Evolutionary conservation across 495 filamentous ascomycete species (phyloP), one percentile per base, ranked within the genome.

Genomic region (Hamigera avellanea): DNA sequence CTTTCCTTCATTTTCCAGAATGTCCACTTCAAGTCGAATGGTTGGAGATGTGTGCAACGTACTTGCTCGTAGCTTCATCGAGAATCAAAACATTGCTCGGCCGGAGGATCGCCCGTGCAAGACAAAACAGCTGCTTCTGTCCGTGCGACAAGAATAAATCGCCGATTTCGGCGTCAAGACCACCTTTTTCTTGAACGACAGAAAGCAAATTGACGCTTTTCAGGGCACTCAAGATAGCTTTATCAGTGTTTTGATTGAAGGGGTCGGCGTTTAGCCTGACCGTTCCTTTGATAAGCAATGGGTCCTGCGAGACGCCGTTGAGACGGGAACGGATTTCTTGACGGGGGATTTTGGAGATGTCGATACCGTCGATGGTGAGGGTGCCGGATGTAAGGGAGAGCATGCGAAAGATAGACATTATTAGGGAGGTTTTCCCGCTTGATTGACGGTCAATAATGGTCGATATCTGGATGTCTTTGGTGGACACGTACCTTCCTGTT

Each of bases 71-170:
- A 6, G 61, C 60, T 45, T 72, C 68, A 28, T 73, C 69, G n/a
- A 73, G 54, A 10, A 71, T 54, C 13, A 72, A 50, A 34, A 72
- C 61, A 27, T 57, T 62, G 12, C 62, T 57, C 26, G 17, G 40
- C 17, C 67, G 53, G 19, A 83, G 54, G 7, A 83, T 53, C 0
- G 73, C 77, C 2, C 77, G 63, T 2, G 70, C 75, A n/a, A 83
- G 61, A 41, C 69, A 71, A 44, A 82, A 69, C 3, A 83, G 67
- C 54, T 82, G 79, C 25, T 62, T 62, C 44, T 83, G 77, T 0
- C 79, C 79, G 32, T 72, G 67, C 0, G 69, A 76, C 3, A 81
- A 62, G 41, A 60, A 57, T 28, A 67, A 56, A 8, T 57, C 61
- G 6, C 64, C 61, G 32, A 80, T 62, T 8, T 66, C 57, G 1